Evolutionary conservation across 2,329 filamentous ascomycete species (phyloP).

Genomic region (Ceratocystis huliohia): DNA sequence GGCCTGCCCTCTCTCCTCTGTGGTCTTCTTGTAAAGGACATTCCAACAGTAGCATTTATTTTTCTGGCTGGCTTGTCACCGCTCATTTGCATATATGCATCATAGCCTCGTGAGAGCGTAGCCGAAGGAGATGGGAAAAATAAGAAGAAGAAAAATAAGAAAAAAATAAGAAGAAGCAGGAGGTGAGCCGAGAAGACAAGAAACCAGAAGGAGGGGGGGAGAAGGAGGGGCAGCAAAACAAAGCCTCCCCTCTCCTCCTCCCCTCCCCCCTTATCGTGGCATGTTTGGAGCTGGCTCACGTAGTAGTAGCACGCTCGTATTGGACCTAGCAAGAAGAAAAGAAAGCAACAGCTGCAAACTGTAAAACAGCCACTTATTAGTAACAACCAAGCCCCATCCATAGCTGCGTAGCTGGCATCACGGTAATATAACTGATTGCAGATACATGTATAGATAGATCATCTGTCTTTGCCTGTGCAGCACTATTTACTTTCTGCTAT

Average conservation of each 20-base stretch:
- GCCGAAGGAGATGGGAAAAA: background rate
- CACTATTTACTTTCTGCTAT: no score
- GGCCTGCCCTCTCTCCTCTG: background rate
- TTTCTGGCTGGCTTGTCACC: background rate
- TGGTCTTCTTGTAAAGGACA: background rate
- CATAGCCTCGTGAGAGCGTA: background rate
- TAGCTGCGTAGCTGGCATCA: background rate
- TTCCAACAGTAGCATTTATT: background rate
- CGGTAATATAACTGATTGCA: background rate
- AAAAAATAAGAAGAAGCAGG: background rate
- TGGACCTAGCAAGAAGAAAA: background rate
- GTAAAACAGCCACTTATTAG: no score
- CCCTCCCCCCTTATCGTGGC: no score
- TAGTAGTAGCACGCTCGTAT: background rate
- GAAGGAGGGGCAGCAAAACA: background rate
- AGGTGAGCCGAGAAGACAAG: background rate
- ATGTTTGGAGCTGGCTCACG: no score
- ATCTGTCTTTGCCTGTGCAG: no score
- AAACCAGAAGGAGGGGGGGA: background rate
- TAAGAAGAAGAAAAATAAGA: background rate
- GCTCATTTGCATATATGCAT: background rate
- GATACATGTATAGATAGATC: background rate
- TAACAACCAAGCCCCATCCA: no score
- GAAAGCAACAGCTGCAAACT: background rate
- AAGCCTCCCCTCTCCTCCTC: background rate